Percentiles rank a stretch among this genome's conserved stretches.
These are phyloP conservation scores for Phalaenopsis hybrid DNA, from an alignment of 116 monocot genomes.

Conservation along the genomic window DNA sequence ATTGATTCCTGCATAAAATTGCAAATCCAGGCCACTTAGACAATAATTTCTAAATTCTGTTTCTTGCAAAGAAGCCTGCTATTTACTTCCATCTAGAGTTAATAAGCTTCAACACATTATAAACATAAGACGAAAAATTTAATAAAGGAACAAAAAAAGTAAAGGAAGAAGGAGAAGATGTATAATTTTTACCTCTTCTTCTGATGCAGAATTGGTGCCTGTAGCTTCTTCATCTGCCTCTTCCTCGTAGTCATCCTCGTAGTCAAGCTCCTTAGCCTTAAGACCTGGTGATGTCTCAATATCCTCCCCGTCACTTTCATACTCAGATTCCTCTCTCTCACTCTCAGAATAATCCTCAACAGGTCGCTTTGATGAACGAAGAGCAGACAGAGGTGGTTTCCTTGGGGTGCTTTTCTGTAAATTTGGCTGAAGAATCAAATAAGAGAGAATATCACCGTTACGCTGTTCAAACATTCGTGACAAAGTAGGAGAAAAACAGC, in stretches of 20 bases:
- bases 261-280: constrained; percentile 37
- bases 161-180: background rate
- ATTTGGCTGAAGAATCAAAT: constrained; percentile 29
- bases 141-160: background rate
- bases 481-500: background rate
- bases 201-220: constrained; percentile 39
- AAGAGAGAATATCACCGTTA: constrained; percentile 3
- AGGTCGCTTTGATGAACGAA: constrained; percentile 36
- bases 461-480: constrained; percentile 6
- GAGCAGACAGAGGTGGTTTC: constrained; percentile 40
- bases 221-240: constrained; percentile 62
- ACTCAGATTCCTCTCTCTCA: constrained; percentile 91
- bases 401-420: constrained; percentile 32
- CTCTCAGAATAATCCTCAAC: constrained; percentile 68
- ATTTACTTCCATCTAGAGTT: background rate
- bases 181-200: constrained; percentile 46
- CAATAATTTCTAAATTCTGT: background rate
- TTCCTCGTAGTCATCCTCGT: constrained; percentile 86
- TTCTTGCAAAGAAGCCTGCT: background rate
- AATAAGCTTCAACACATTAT: background rate
- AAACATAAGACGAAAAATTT: background rate
- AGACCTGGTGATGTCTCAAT: constrained; percentile 43
- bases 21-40: background rate
- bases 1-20: background rate
- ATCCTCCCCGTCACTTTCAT: constrained; percentile 91